Percentiles rank a stretch among this genome's conserved stretches.
phyloP scores from a whole-genome alignment of 768 basidiomycete genomes.

The Suillus spraguei region DNA sequence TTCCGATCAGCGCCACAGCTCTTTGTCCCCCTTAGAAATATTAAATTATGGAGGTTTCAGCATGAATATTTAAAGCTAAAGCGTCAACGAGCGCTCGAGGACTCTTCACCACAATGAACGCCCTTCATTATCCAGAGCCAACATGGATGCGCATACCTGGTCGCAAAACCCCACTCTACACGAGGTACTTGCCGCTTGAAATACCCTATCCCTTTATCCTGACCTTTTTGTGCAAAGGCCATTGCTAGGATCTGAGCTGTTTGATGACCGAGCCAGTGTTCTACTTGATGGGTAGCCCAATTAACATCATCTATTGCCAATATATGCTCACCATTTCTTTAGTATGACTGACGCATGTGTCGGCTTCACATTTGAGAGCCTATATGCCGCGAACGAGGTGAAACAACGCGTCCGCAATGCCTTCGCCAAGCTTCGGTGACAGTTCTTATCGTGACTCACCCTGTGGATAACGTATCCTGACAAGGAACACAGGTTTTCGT shows the following conservation, averaged over 20 bases:
- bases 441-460: background rate
- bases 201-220: background rate
- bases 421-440: slow-evolving; percentile 17
- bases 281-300: slow-evolving; percentile 13
- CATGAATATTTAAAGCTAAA: background rate
- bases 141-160: slow-evolving; percentile 2
- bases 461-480: background rate
- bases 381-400: slow-evolving; percentile 7
- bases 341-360: slow-evolving; percentile 14
- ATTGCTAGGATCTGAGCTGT: slow-evolving; percentile 18
- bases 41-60: slow-evolving; percentile 5
- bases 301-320: background rate
- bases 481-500: slow-evolving; percentile 10
- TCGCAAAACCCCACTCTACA: background rate
- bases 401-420: slow-evolving; percentile 12
- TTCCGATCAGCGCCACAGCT: slow-evolving; percentile 5
- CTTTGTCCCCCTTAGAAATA: background rate
- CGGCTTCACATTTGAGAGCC: slow-evolving; percentile 16
- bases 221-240: slow-evolving; percentile 10
- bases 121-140: slow-evolving; percentile 5
- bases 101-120: background rate
- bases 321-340: background rate
- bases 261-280: slow-evolving; percentile 14
- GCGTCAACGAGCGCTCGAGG: background rate
- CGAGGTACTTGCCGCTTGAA: background rate